Base-by-base conservation (phyloP, 73 alveolate species). In the Paramecium primaurelia region DNA sequence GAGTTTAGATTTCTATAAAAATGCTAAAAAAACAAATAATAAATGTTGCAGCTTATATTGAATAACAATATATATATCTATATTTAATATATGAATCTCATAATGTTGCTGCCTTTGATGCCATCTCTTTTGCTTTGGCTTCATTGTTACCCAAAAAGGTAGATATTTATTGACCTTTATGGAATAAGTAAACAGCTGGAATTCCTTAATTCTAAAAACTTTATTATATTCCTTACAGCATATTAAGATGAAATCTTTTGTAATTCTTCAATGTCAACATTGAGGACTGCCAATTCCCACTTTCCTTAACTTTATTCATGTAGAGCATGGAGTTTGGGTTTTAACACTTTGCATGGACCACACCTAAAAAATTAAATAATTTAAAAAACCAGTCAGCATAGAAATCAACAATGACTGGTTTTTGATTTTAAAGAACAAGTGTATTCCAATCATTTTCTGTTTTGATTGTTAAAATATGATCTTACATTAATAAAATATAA, bases 1-100 rank as follows among this genome's bases (percentile, higher is more conserved):
- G 22, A 95, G 98, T 75, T 97, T 97, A 32, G 98, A 95, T 83
- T 97, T 97, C 86, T 97, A 97, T 92, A 97, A 97, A 77, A 96
- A 96, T 71, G 99, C 99, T 32, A 97, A 97, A 92, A 96, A 96
- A 86, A 86, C 95, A 34, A 97, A 97, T 92, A 54, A 92, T 10
- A 95, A 95, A 64, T 96, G 99, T 93, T 96, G 99, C 84, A 69
- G 89, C 25, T 59, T 95, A 28, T 89, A 71, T 92, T 96, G 94
- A 89, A 68, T 54, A 22, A 54, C 69, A 54, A 54, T 54, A 18
- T 54, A 22, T 22, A 54, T 54, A 18, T 54, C 22, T 54, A 18
- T 25, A 54, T 54, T 9, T 16, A 3, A 26, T 64, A 20, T 14
- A 64, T 64, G 1, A 8, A 26, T 28, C 47, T 64, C 84, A 22